phyloP scores from a whole-genome alignment of 331 rosid species.

The Cydonia oblonga region DNA sequence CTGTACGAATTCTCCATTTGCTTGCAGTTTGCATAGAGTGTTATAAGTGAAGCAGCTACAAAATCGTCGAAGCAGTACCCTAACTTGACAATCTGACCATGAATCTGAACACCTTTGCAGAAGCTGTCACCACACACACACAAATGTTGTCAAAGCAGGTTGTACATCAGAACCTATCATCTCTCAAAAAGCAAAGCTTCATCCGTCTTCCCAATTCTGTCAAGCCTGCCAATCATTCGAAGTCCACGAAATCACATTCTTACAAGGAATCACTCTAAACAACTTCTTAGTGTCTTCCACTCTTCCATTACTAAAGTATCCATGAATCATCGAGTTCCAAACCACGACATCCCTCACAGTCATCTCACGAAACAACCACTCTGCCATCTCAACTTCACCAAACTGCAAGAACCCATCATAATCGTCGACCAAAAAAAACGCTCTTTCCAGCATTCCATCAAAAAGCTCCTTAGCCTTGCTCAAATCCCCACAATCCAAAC shows the following conservation, averaged over 20 bases:
- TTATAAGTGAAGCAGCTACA: constrained; percentile 47
- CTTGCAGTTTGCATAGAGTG: constrained; percentile 46
- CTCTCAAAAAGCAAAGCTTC: constrained; percentile 38
- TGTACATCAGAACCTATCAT: constrained; percentile 34
- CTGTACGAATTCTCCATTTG: constrained; percentile 23
- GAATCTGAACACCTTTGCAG: constrained; percentile 49
- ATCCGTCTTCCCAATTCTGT: constrained; percentile 40
- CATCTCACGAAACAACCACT: constrained; percentile 38
- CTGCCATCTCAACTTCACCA: constrained; percentile 40
- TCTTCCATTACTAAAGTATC: constrained; percentile 46
- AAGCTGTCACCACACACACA: constrained; percentile 42
- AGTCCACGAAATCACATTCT: constrained; percentile 60
- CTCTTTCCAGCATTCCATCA: constrained; percentile 35
- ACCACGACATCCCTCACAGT: constrained; percentile 40
- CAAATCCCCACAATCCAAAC: constrained; percentile 35
- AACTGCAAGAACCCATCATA: constrained; percentile 27
- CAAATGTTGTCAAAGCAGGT: constrained; percentile 34
- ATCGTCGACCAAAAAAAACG: constrained; percentile 53
- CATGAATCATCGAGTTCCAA: constrained; percentile 60
- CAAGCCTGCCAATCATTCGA: constrained; percentile 45
- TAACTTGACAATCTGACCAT: constrained; percentile 25
- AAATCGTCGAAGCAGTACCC: constrained; percentile 37
- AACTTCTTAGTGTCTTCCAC: constrained; percentile 34
- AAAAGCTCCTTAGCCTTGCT: constrained; percentile 35
- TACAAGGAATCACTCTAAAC: constrained; percentile 35